Percentiles rank a stretch among this genome's conserved stretches.
Evolutionary conservation across 768 basidiomycete species (phyloP).

Genomic region (Collybia sp.): DNA sequence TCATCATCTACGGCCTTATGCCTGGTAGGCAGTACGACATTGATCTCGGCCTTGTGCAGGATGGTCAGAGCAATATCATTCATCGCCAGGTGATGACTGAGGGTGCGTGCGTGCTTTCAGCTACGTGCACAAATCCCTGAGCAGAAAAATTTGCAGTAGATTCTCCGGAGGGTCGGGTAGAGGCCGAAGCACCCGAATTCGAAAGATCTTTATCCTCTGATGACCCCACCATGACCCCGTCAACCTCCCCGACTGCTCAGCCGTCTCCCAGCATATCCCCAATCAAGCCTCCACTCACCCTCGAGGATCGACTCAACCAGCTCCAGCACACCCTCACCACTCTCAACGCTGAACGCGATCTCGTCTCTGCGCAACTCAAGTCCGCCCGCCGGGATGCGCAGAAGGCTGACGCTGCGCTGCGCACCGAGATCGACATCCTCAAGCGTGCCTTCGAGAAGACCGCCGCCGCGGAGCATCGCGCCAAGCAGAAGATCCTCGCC

Average conservation of each 20-base stretch:
- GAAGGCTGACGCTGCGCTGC: conserved; percentile 75
- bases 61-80: conserved; percentile 43
- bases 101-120: conserved; percentile 26
- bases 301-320: conserved; percentile 63
- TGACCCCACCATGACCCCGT: conserved; percentile 29
- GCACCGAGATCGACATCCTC: conserved; percentile 79
- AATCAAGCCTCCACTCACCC: conserved; percentile 33
- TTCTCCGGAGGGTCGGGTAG: conserved; percentile 23
- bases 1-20: conserved; percentile 86
- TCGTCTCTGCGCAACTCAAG: conserved; percentile 68
- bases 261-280: conserved; percentile 16
- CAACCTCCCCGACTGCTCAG: conserved; percentile 32
- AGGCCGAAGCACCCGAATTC: conserved; percentile 28
- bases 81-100: conserved; percentile 68
- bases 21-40: conserved; percentile 91
- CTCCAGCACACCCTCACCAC: conserved; percentile 64
- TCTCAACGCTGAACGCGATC: conserved; percentile 62
- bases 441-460: conserved; percentile 83
- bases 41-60: conserved; percentile 70
- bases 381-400: conserved; percentile 76
- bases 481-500: conserved; percentile 81
- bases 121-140: conserved; percentile 4
- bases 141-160: conserved; percentile 26
- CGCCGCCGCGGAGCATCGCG: conserved; percentile 67
- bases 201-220: conserved; percentile 29